These are phyloP conservation scores for Mortierella alpina DNA, from an alignment of 192 early-diverging fungal species.

Conservation along the genomic window DNA sequence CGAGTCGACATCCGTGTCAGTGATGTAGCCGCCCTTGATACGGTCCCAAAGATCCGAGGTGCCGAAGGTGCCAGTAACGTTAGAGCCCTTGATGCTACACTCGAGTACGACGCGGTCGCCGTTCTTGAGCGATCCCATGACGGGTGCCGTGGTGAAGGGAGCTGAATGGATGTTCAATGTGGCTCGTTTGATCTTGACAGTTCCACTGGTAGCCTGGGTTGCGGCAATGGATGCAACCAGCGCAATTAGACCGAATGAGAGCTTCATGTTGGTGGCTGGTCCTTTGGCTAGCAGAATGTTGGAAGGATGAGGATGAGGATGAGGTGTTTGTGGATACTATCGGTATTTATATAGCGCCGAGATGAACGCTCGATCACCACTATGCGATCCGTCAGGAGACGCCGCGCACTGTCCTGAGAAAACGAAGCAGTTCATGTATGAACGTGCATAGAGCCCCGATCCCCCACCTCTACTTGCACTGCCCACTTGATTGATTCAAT, in stretches of 20 bases:
- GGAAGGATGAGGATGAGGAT: background rate
- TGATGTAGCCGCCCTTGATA: constrained; percentile 3
- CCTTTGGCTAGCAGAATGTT: background rate
- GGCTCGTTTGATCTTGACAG: background rate
- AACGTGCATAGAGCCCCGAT: too few species aligned
- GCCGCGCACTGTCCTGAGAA: too few species aligned
- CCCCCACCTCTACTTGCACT: too few species aligned
- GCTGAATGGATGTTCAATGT: constrained; percentile 8
- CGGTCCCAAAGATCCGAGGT: constrained; percentile 8
- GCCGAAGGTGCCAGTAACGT: constrained; percentile 1
- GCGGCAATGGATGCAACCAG: constrained; percentile 6
- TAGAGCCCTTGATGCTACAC: constrained; percentile 3
- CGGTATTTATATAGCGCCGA: too few species aligned
- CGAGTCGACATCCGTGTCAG: constrained; percentile 1
- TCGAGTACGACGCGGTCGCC: background rate
- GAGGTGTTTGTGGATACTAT: background rate
- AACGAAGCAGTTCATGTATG: too few species aligned
- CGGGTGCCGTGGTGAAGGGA: constrained; percentile 3
- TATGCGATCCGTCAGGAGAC: too few species aligned
- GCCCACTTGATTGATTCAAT: too few species aligned
- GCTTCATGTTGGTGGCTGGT: constrained; percentile 4
- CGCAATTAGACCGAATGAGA: background rate
- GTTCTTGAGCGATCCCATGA: constrained; percentile 8
- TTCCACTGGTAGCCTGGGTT: background rate
- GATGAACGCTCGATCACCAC: too few species aligned